Conservation (phyloP, 345 rosid genomes). For the Eucalyptus victrix region DNA sequence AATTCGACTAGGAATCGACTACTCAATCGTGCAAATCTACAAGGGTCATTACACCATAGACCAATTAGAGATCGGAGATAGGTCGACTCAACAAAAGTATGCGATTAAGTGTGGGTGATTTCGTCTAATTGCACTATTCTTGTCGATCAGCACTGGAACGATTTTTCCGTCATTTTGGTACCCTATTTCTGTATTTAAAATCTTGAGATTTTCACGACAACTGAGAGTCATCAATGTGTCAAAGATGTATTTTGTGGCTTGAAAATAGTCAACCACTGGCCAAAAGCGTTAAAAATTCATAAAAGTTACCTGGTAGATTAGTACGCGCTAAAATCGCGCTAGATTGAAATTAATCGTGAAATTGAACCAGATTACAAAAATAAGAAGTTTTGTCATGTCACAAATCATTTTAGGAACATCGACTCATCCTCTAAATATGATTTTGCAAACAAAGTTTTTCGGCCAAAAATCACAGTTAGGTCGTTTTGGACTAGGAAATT, state of each 20-base stretch:
- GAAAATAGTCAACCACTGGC: rapidly evolving
- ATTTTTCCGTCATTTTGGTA: too few relatives aligned
- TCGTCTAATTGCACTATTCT: rapidly evolving
- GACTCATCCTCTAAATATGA: rapidly evolving
- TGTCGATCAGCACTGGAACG: rapidly evolving
- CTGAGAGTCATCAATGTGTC: rapidly evolving
- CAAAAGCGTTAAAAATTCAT: too few relatives aligned
- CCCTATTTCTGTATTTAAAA: rapidly evolving
- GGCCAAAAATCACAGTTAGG: too few relatives aligned
- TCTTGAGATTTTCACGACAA: rapidly evolving
- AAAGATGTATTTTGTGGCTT: too few relatives aligned
- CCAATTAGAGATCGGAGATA: rapidly evolving
- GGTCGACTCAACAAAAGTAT: rapidly evolving
- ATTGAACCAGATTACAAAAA: rapidly evolving
- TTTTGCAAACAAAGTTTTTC: rapidly evolving
- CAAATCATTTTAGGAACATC: rapidly evolving
- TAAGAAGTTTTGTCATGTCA: rapidly evolving
- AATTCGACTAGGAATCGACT: too few relatives aligned
- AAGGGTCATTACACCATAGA: rapidly evolving
- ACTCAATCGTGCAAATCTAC: rapidly evolving
- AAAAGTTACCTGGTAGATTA: rapidly evolving
- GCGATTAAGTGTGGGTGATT: too few relatives aligned
- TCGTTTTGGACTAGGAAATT: rapidly evolving
- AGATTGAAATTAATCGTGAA: too few relatives aligned
- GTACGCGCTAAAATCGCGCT: rapidly evolving